Evolutionary conservation across 75 land plant genomes (phyloP).

Genomic region (Ceratopteris richardii): DNA sequence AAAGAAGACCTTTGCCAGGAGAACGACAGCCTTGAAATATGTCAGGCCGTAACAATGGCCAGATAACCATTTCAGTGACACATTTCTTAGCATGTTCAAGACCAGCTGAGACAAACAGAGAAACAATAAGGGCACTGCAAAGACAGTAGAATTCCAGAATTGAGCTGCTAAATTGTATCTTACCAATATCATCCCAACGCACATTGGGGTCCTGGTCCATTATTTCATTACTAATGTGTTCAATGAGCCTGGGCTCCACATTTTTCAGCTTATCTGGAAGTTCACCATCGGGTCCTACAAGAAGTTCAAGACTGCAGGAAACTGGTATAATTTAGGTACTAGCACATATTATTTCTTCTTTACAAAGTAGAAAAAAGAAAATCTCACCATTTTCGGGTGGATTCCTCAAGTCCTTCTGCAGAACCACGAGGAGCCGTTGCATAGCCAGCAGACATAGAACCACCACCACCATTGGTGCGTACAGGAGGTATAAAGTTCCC

Average conservation of each 20-base stretch:
- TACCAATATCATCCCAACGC: constrained; percentile 98
- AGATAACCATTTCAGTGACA: constrained; percentile 98
- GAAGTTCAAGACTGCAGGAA: constrained; percentile 65
- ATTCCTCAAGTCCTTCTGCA: constrained; percentile 69
- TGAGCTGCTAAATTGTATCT: not conserved
- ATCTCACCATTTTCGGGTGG: constrained; percentile 79
- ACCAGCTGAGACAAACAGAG: constrained; percentile 60
- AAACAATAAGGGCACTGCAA: not conserved
- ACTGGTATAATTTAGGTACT: constrained; percentile 1
- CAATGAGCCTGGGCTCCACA: constrained; percentile 87
- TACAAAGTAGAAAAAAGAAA: not conserved
- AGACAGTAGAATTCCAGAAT: too few relatives aligned
- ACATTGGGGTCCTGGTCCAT: constrained; percentile 99
- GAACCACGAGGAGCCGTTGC: constrained; percentile 31
- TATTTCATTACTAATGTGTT: constrained; percentile 95
- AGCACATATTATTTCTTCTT: not conserved
- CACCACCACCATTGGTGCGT: constrained; percentile 47
- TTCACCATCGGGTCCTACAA: constrained; percentile 94
- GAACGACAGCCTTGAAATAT: constrained; percentile 95
- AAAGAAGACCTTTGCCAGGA: constrained; percentile 96
- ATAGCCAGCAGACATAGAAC: constrained; percentile 24
- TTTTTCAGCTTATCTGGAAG: constrained; percentile 91
- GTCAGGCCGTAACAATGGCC: constrained; percentile 96
- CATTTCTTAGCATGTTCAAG: constrained; percentile 99
- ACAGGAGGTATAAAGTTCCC: constrained; percentile 91